Conservation (phyloP, 2,329 filamentous ascomycete genomes). For the Hypoxylon rubiginosum region DNA sequence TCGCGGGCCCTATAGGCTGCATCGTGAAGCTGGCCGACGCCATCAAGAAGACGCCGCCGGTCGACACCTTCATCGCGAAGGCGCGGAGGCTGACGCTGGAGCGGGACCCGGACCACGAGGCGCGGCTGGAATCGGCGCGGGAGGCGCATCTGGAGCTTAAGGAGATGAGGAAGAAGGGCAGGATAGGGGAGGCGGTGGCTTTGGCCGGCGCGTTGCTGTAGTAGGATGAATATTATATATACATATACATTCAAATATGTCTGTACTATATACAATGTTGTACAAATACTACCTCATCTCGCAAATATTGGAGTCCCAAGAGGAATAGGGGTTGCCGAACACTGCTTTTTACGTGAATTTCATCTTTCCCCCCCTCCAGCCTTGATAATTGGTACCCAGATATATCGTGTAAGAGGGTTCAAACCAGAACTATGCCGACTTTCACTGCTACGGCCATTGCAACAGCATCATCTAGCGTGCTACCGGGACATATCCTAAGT, state of each 20-base stretch:
- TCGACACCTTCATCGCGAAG: constrained; percentile 63
- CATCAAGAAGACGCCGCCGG: constrained; percentile 80
- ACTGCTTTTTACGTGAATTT: constrained; percentile 1
- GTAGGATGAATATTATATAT: constrained; percentile 22
- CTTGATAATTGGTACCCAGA: not conserved
- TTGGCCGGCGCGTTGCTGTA: constrained; percentile 32
- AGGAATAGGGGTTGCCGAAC: not conserved
- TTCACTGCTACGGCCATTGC: not conserved
- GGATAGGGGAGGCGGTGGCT: constrained; percentile 53
- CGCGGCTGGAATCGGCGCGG: constrained; percentile 63
- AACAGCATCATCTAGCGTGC: not conserved
- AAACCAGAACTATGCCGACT: not conserved
- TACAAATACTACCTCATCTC: constrained; percentile 44
- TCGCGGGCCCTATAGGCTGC: constrained; percentile 89
- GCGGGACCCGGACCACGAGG: constrained; percentile 62
- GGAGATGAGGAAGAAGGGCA: constrained; percentile 60
- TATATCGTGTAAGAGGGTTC: not conserved
- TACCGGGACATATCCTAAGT: not conserved
- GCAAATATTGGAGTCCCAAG: not conserved
- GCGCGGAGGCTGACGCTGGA: constrained; percentile 59
- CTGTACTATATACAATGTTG: constrained; percentile 51
- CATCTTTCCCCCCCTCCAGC: not conserved
- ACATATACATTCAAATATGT: too few relatives aligned
- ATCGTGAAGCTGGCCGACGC: constrained; percentile 90
- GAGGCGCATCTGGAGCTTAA: constrained; percentile 67